These are phyloP conservation scores for Dissophora globulifera DNA, from an alignment of 192 early-diverging fungal species.

Conservation along the genomic window DNA sequence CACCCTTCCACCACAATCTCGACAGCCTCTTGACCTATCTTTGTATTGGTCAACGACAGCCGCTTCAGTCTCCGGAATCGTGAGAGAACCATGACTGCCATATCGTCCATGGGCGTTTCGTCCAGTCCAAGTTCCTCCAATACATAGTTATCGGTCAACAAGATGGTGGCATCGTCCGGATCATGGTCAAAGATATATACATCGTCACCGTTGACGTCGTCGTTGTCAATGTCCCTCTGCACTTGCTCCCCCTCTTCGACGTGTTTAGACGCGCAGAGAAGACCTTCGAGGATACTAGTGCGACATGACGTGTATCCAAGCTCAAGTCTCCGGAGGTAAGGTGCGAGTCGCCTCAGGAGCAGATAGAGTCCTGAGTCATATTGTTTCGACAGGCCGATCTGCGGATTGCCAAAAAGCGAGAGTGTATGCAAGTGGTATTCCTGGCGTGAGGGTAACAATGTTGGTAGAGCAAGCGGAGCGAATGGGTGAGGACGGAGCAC, in stretches of 20 bases:
- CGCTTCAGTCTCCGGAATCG: constrained; percentile 17
- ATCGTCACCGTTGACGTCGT: too few relatives aligned
- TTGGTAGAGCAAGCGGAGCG: neutral
- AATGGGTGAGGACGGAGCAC: constrained; percentile 4
- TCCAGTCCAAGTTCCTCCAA: constrained; percentile 40
- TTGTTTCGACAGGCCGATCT: constrained; percentile 10
- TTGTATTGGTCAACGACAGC: constrained; percentile 28
- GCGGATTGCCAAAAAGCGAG: constrained; percentile 31
- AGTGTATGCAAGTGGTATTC: constrained; percentile 27
- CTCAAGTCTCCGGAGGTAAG: constrained; percentile 25
- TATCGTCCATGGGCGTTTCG: constrained; percentile 27
- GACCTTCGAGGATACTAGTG: constrained; percentile 8
- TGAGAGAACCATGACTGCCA: constrained; percentile 3
- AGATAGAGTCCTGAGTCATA: neutral
- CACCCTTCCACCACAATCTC: constrained; percentile 20
- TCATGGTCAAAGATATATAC: too few relatives aligned
- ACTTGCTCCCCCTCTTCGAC: too few relatives aligned
- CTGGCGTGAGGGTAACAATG: neutral
- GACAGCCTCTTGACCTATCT: constrained; percentile 19
- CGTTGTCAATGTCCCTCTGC: too few relatives aligned
- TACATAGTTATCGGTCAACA: constrained; percentile 8
- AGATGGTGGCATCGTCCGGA: too few relatives aligned
- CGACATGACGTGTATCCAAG: constrained; percentile 28
- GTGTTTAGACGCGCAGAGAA: too few relatives aligned
- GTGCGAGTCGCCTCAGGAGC: constrained; percentile 3